These are phyloP conservation scores for Salmacisia buchloeana DNA, from an alignment of 1,284 basidiomycete genomes.

Conservation along the genomic window DNA sequence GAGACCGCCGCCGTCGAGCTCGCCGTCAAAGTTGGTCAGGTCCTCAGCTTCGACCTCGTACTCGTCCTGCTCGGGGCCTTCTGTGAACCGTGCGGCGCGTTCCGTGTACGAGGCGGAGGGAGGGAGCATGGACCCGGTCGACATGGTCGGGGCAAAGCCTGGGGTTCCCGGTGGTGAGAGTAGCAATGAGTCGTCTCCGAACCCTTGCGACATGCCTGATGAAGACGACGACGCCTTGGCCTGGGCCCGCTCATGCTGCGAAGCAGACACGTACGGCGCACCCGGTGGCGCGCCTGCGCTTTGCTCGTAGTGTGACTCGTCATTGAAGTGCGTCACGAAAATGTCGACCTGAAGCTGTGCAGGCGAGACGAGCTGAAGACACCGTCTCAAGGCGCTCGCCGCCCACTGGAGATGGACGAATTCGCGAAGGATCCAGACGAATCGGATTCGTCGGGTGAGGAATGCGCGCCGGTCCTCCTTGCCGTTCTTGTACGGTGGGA, in stretches of 20 bases:
- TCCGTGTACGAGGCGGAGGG: slow-evolving; percentile 10
- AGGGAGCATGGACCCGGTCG: neutral
- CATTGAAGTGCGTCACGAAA: slow-evolving; percentile 58
- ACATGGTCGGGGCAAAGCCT: neutral
- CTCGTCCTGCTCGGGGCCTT: slow-evolving; percentile 53
- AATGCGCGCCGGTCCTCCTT: slow-evolving; percentile 37
- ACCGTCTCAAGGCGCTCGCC: slow-evolving; percentile 64
- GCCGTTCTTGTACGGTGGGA: neutral
- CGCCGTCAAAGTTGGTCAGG: slow-evolving; percentile 73
- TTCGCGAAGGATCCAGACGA: slow-evolving; percentile 78
- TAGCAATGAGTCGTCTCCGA: too few species aligned
- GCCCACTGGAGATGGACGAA: slow-evolving; percentile 79
- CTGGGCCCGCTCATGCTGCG: neutral
- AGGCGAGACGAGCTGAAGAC: slow-evolving; percentile 61
- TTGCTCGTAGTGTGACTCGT: slow-evolving; percentile 9
- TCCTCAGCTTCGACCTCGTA: slow-evolving; percentile 61
- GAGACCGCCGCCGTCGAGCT: slow-evolving; percentile 61
- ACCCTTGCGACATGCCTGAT: too few species aligned
- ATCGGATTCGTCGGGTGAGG: slow-evolving; percentile 62
- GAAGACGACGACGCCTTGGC: neutral
- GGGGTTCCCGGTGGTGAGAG: neutral
- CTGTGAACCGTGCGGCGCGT: slow-evolving; percentile 32
- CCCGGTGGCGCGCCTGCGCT: neutral
- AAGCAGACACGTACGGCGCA: neutral
- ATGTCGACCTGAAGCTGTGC: slow-evolving; percentile 69